Conservation (phyloP, 331 rosid genomes). For the Pyrus hybrid region DNA sequence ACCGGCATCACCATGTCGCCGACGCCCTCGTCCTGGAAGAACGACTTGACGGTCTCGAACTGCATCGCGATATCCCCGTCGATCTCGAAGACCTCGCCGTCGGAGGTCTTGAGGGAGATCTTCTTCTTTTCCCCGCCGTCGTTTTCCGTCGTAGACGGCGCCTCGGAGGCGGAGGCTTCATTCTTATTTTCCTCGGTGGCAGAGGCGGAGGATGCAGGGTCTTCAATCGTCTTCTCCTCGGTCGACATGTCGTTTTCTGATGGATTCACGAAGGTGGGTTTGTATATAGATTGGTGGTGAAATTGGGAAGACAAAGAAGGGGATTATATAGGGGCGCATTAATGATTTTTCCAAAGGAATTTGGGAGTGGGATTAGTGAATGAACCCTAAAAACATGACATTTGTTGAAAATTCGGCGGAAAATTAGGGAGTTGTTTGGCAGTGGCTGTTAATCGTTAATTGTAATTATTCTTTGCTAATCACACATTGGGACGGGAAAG, state of each 20-base stretch:
- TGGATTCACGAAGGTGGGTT: too few relatives aligned
- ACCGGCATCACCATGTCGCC: background rate
- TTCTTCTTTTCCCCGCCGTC: background rate
- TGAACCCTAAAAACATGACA: too few relatives aligned
- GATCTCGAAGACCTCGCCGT: constrained; percentile 1
- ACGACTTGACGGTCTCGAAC: constrained; percentile 3
- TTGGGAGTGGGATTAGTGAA: too few relatives aligned
- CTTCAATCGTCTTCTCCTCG: background rate
- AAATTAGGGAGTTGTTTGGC: too few relatives aligned
- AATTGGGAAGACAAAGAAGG: too few relatives aligned
- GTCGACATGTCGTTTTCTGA: background rate
- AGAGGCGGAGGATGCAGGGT: background rate
- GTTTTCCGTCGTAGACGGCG: background rate
- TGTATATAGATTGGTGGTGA: too few relatives aligned
- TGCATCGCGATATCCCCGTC: constrained; percentile 6
- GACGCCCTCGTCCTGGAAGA: constrained; percentile 4
- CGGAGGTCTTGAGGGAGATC: constrained; percentile 6
- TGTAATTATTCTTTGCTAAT: too few relatives aligned
- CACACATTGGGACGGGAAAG: too few relatives aligned
- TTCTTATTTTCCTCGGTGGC: background rate
- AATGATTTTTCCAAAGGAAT: too few relatives aligned
- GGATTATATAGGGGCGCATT: too few relatives aligned
- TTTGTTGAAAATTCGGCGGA: too few relatives aligned
- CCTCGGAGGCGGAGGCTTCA: background rate
- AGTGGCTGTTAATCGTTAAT: too few relatives aligned